These are phyloP conservation scores for Benincasa hispida DNA, from an alignment of 306 rosid species.

Conservation along the genomic window DNA sequence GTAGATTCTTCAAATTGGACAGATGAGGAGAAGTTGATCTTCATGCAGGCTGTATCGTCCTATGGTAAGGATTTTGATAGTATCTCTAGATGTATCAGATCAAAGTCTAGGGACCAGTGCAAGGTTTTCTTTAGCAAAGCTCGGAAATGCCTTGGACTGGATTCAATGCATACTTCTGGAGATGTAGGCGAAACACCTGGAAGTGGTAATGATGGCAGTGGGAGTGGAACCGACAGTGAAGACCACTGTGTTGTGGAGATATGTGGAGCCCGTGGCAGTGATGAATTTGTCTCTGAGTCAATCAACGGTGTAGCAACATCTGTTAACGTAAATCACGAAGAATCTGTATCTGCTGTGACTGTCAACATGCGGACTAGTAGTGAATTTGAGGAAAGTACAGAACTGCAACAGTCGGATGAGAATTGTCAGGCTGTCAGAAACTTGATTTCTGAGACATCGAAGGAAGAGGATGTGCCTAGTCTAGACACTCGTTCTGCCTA, in stretches of 20 bases:
- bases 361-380: conserved; percentile 22
- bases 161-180: conserved; percentile 38
- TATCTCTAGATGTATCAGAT: conserved; percentile 56
- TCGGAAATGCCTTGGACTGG: conserved; percentile 76
- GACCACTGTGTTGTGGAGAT: conserved; percentile 52
- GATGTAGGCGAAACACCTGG: conserved; percentile 29
- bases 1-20: conserved; percentile 80
- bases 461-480: conserved; percentile 18
- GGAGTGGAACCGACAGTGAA: conserved; percentile 67
- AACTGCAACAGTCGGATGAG: conserved; percentile 7
- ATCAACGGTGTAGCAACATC: conserved; percentile 36
- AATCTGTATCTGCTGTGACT: conserved; percentile 31
- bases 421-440: conserved; percentile 13
- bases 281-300: conserved; percentile 41
- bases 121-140: conserved; percentile 91
- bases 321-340: conserved; percentile 25
- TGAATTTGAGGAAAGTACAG: conserved; percentile 1
- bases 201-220: conserved; percentile 43
- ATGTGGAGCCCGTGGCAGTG: conserved; percentile 35
- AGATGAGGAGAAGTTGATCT: conserved; percentile 68
- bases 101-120: conserved; percentile 78
- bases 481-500: conserved; percentile 20
- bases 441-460: conserved; percentile 24
- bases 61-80: conserved; percentile 63
- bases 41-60: conserved; percentile 74